Evolutionary conservation across 202 grass and related monocot species (phyloP).

Genomic region (Cymbopogon flexuosus): DNA sequence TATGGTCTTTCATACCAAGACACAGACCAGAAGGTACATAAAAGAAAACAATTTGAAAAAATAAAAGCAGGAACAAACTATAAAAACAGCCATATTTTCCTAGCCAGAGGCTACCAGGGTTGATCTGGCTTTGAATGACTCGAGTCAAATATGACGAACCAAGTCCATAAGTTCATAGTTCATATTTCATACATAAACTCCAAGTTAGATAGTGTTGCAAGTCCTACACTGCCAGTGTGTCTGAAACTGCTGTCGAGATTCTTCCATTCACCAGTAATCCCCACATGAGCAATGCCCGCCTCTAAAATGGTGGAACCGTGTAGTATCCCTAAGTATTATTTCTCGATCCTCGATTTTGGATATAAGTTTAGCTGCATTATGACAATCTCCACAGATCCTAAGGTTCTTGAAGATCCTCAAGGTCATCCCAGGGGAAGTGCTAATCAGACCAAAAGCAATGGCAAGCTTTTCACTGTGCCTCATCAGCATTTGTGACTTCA

Average conservation of each 20-base stretch:
- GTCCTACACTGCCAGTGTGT: not conserved
- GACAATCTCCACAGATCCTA: slow-evolving; percentile 54
- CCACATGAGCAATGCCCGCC: slow-evolving; percentile 49
- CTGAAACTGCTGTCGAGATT: not conserved
- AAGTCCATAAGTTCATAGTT: not conserved
- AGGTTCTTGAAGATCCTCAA: slow-evolving; percentile 63
- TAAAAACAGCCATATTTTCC: not conserved
- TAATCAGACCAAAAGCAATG: slow-evolving; percentile 57
- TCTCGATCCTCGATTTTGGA: slow-evolving; percentile 48
- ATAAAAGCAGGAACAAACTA: not conserved
- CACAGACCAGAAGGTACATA: not conserved
- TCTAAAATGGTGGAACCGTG: slow-evolving; percentile 61
- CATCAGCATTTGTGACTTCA: slow-evolving; percentile 55
- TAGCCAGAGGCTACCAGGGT: not conserved
- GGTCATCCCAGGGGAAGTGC: slow-evolving; percentile 30
- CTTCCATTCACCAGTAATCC: slow-evolving; percentile 55
- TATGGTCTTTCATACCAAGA: not conserved
- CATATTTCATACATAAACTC: not conserved
- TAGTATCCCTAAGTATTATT: slow-evolving; percentile 53
- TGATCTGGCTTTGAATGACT: not conserved
- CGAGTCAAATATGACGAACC: not conserved
- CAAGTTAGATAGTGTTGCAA: not conserved
- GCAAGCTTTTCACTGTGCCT: slow-evolving; percentile 61
- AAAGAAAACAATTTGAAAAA: not conserved
- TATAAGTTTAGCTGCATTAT: slow-evolving; percentile 53